A percentile compares a stretch with the other conserved stretches of the same genome.
phyloP scores from a whole-genome alignment of 2,329 filamentous ascomycete species.

The Clarireedia hainanense region DNA sequence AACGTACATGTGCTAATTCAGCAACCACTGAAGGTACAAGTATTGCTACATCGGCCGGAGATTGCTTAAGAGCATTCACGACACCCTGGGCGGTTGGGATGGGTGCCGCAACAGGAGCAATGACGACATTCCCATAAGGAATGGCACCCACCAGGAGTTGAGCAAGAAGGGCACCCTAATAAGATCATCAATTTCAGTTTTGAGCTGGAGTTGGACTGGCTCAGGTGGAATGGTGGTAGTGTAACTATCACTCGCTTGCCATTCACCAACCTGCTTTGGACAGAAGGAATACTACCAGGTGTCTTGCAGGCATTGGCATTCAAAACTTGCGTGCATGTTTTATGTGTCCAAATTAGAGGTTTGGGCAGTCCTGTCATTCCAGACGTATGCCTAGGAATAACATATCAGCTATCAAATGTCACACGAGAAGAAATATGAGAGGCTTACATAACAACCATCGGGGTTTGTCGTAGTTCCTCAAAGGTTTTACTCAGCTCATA shows the following conservation, averaged over 20 bases:
- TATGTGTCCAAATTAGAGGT: background rate
- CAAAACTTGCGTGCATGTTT: background rate
- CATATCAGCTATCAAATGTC: background rate
- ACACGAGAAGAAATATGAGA: background rate
- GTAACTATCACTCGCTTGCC: background rate
- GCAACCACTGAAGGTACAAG: background rate
- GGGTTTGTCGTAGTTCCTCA: background rate
- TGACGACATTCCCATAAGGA: background rate
- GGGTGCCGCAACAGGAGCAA: background rate
- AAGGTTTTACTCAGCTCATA: background rate
- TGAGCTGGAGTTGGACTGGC: background rate
- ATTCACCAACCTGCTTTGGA: background rate
- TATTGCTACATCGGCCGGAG: background rate
- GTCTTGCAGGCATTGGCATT: background rate
- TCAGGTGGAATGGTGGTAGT: background rate
- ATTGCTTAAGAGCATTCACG: background rate
- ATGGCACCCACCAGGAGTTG: background rate
- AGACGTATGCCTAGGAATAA: background rate
- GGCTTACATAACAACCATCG: background rate
- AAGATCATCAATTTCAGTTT: background rate
- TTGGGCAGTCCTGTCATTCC: background rate
- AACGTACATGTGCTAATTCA: background rate
- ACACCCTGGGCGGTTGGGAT: background rate
- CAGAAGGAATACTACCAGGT: background rate
- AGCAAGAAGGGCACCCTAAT: background rate